phyloP scores from a whole-genome alignment of 179 eudicot species.

The Pouteria campechiana region DNA sequence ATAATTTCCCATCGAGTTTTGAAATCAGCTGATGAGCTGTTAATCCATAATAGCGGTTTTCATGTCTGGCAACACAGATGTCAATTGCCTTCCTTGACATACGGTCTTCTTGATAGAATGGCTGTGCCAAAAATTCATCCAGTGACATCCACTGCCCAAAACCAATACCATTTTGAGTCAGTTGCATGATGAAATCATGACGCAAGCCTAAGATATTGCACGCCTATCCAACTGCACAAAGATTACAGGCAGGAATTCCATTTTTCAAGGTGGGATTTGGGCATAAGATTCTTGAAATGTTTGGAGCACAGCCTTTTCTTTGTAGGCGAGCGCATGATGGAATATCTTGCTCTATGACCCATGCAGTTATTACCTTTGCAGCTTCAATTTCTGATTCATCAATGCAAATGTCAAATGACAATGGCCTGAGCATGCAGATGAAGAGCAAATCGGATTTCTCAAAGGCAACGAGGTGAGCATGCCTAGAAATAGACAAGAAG shows the following conservation, averaged over 20 bases:
- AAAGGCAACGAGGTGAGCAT: constrained; percentile 27
- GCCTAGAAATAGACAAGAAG: constrained; percentile 4
- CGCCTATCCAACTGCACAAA: background rate
- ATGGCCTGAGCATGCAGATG: constrained; percentile 29
- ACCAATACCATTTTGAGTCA: background rate
- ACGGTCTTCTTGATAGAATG: constrained; percentile 21
- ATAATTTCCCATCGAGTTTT: constrained; percentile 21
- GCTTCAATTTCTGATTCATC: constrained; percentile 25
- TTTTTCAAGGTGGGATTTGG: too few species aligned
- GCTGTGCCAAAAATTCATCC: constrained; percentile 13
- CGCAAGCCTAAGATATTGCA: background rate
- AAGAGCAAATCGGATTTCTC: constrained; percentile 29
- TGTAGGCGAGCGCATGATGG: too few species aligned
- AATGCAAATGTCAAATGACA: constrained; percentile 13
- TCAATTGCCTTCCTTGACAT: constrained; percentile 19
- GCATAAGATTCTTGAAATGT: background rate
- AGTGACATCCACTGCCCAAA: constrained; percentile 22
- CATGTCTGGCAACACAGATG: constrained; percentile 13
- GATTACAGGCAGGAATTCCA: too few species aligned
- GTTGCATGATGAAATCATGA: background rate
- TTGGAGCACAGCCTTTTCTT: background rate
- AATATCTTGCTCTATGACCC: too few species aligned
- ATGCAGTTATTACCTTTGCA: constrained; percentile 24
- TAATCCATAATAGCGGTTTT: constrained; percentile 13
- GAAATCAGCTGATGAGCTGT: constrained; percentile 15